Conservation (phyloP, 345 rosid species). For the Eucalyptus cloeziana region DNA sequence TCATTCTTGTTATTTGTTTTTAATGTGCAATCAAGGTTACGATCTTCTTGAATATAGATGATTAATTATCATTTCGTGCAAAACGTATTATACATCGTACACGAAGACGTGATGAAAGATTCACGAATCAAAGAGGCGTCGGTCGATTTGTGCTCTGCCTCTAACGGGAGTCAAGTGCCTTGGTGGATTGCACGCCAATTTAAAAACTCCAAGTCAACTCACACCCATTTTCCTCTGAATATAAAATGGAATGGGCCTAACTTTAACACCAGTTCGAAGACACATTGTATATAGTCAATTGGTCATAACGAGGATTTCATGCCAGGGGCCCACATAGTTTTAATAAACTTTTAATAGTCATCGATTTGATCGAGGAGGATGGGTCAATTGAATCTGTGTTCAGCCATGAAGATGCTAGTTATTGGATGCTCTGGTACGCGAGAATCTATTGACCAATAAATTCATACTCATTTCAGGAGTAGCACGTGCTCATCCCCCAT, state of each 20-base stretch:
- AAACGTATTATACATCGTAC: background rate
- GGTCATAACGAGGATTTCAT: background rate
- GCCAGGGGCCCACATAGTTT: background rate
- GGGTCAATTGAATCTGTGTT: background rate
- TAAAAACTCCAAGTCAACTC: background rate
- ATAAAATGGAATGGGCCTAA: background rate
- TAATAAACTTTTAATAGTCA: background rate
- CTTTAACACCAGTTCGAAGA: background rate
- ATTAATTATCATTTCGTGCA: background rate
- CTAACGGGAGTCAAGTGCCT: background rate
- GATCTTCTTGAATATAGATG: background rate
- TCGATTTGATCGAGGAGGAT: background rate
- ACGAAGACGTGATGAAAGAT: background rate
- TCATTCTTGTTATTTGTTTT: background rate
- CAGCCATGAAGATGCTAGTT: background rate
- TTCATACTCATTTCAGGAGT: background rate
- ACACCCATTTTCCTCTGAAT: background rate
- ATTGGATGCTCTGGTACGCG: background rate
- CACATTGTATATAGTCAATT: background rate
- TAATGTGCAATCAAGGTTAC: background rate
- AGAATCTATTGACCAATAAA: background rate
- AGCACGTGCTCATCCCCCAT: background rate
- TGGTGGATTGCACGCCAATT: background rate
- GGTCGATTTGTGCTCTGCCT: background rate
- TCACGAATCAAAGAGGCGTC: background rate